phyloP scores from a whole-genome alignment of 306 rosid genomes.

The Prinsepia uniflora region DNA sequence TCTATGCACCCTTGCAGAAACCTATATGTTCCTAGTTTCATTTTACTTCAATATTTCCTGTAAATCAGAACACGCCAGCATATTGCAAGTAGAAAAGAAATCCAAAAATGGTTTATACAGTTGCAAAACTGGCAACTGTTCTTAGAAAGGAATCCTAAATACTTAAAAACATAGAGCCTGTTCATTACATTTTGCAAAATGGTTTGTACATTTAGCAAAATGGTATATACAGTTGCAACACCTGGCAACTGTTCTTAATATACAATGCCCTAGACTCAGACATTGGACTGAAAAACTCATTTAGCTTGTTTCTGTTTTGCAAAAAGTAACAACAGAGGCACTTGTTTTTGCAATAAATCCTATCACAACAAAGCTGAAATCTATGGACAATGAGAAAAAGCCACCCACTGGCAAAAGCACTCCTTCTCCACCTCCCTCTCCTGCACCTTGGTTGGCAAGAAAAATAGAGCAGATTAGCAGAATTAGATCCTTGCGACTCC shows the following conservation, averaged over 20 bases:
- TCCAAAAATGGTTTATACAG: no score
- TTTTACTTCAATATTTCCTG: no score
- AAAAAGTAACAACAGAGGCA: not conserved
- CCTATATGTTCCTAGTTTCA: no score
- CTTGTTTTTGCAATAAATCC: not conserved
- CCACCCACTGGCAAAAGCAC: slow-evolving; percentile 46
- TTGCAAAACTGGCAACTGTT: no score
- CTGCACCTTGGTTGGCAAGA: slow-evolving; percentile 83
- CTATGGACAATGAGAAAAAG: slow-evolving; percentile 17
- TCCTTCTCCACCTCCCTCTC: slow-evolving; percentile 69
- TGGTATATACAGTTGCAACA: not conserved
- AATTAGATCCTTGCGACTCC: slow-evolving; percentile 52
- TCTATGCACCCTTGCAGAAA: not conserved
- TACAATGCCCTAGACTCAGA: not conserved
- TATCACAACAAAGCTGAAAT: not conserved
- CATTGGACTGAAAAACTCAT: not conserved
- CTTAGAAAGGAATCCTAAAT: no score
- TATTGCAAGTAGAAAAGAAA: no score
- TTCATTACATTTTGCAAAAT: not conserved
- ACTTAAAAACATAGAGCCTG: not conserved
- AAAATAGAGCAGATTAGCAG: slow-evolving; percentile 75
- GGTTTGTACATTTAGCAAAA: no score
- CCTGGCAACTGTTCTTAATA: not conserved
- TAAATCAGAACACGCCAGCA: no score
- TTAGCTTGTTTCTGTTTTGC: not conserved